Percentiles rank a stretch among this genome's conserved stretches.
These are phyloP conservation scores for Cutaneotrichosporon cutaneum DNA, from an alignment of 1,284 basidiomycete genomes.

Conservation along the genomic window DNA sequence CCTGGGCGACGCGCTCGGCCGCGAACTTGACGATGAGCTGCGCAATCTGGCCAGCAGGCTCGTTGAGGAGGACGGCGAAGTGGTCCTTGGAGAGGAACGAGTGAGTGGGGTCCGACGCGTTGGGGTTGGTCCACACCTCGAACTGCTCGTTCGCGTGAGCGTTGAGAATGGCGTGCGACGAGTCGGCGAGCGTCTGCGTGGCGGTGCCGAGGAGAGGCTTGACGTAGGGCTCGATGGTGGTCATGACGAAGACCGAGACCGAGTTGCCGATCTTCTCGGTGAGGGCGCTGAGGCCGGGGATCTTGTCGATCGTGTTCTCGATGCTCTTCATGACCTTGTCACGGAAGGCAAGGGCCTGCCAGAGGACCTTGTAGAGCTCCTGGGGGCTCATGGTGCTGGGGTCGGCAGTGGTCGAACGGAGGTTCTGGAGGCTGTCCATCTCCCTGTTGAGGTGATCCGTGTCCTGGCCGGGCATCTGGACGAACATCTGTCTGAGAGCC, in stretches of 20 bases:
- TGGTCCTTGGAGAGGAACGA: slow-evolving; percentile 53
- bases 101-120: slow-evolving; percentile 79
- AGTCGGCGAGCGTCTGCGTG: slow-evolving; percentile 61
- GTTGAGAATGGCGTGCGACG: slow-evolving; percentile 74
- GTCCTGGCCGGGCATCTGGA: slow-evolving; percentile 63
- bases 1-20: slow-evolving; percentile 64
- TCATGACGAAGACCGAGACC: slow-evolving; percentile 78
- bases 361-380: slow-evolving; percentile 74
- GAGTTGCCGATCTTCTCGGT: slow-evolving; percentile 80
- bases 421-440: slow-evolving; percentile 70
- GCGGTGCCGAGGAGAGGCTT: slow-evolving; percentile 78
- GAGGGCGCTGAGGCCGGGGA: slow-evolving; percentile 62
- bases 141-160: slow-evolving; percentile 73
- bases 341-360: slow-evolving; percentile 82
- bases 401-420: slow-evolving; percentile 63
- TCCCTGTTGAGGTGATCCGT: slow-evolving; percentile 63
- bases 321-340: slow-evolving; percentile 85
- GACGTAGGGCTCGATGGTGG: slow-evolving; percentile 67
- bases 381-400: slow-evolving; percentile 83
- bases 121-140: slow-evolving; percentile 72
- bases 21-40: slow-evolving; percentile 61
- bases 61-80: slow-evolving; percentile 49
- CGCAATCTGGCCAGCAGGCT: slow-evolving; percentile 73
- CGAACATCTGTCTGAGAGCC: slow-evolving; percentile 49
- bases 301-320: slow-evolving; percentile 69